A percentile compares a stretch with the other conserved stretches of the same genome.
Evolutionary conservation across 192 early-diverging fungal genomes (phyloP).

Genomic region (Backusella tarrabulga): DNA sequence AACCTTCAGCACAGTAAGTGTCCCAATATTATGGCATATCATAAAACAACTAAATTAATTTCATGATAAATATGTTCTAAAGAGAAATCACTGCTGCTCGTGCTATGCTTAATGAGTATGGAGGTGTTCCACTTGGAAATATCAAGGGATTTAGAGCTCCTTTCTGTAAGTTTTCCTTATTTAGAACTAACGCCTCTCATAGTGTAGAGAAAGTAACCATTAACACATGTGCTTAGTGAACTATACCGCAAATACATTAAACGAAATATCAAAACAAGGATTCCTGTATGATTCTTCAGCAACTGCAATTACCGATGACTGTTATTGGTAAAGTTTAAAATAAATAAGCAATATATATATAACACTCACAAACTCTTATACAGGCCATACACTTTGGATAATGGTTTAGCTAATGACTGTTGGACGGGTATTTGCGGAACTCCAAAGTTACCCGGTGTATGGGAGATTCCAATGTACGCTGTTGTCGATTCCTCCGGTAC

Average conservation of each 20-base stretch:
- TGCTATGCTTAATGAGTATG: slow-evolving; percentile 47
- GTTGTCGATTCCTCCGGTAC: slow-evolving; percentile 41
- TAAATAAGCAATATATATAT: no score
- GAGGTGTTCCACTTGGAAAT: slow-evolving; percentile 56
- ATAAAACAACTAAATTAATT: background rate
- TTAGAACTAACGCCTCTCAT: no score
- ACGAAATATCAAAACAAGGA: slow-evolving; percentile 39
- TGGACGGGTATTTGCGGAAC: slow-evolving; percentile 47
- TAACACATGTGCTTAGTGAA: slow-evolving; percentile 28
- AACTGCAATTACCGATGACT: slow-evolving; percentile 40
- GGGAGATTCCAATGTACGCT: slow-evolving; percentile 65
- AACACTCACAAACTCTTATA: background rate
- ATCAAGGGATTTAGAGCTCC: slow-evolving; percentile 65
- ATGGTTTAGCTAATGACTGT: slow-evolving; percentile 61
- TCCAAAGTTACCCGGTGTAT: slow-evolving; percentile 50
- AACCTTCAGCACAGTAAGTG: slow-evolving; percentile 36
- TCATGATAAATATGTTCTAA: background rate
- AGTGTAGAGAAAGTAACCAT: background rate
- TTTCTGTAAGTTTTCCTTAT: slow-evolving; percentile 34
- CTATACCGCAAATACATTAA: slow-evolving; percentile 47
- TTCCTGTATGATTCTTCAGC: slow-evolving; percentile 58
- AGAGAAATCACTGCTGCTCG: slow-evolving; percentile 42
- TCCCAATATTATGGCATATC: background rate
- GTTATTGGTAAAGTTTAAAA: slow-evolving; percentile 41
- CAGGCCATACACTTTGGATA: slow-evolving; percentile 64